Evolutionary conservation across 352 stramenopile genomes (phyloP).

Genomic region (Pythium scleroteichum): DNA sequence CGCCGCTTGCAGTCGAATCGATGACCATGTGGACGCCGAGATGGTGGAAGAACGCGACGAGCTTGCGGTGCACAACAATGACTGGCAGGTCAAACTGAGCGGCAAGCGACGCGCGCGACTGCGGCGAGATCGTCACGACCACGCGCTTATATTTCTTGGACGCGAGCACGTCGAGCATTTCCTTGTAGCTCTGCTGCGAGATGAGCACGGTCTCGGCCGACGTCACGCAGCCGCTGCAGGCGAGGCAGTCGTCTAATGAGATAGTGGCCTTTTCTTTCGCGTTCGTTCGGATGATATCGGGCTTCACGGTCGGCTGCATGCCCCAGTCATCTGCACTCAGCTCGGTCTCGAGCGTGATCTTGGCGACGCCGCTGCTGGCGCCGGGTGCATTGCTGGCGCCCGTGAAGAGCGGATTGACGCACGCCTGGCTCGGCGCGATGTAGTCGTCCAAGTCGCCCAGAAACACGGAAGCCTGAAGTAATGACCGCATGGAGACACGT

Average conservation of each 20-base stretch:
- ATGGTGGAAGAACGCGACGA: slow-evolving; percentile 73
- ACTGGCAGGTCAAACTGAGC: slow-evolving; percentile 75
- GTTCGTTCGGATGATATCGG: slow-evolving; percentile 79
- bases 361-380: slow-evolving; percentile 39
- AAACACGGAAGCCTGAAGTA: slow-evolving; percentile 87
- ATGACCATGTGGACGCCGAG: slow-evolving; percentile 91
- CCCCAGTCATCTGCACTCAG: slow-evolving; percentile 60
- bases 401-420: slow-evolving; percentile 93
- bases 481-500: neutral
- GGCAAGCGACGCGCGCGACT: slow-evolving; percentile 86
- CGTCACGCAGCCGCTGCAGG: slow-evolving; percentile 97
- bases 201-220: slow-evolving; percentile 99
- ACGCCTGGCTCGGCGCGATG: slow-evolving; percentile 93
- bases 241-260: slow-evolving; percentile 96
- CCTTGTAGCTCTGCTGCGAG: slow-evolving; percentile 93
- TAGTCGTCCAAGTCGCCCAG: slow-evolving; percentile 94
- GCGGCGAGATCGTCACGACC: slow-evolving; percentile 89
- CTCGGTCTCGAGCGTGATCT: slow-evolving; percentile 81
- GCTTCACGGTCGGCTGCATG: slow-evolving; percentile 38
- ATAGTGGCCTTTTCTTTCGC: slow-evolving; percentile 89
- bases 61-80: slow-evolving; percentile 64
- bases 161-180: slow-evolving; percentile 74
- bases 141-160: slow-evolving; percentile 52
- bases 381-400: slow-evolving; percentile 24
- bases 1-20: slow-evolving; percentile 89